Evolutionary conservation across 768 basidiomycete species (phyloP).

Genomic region (Calocybe indica): DNA sequence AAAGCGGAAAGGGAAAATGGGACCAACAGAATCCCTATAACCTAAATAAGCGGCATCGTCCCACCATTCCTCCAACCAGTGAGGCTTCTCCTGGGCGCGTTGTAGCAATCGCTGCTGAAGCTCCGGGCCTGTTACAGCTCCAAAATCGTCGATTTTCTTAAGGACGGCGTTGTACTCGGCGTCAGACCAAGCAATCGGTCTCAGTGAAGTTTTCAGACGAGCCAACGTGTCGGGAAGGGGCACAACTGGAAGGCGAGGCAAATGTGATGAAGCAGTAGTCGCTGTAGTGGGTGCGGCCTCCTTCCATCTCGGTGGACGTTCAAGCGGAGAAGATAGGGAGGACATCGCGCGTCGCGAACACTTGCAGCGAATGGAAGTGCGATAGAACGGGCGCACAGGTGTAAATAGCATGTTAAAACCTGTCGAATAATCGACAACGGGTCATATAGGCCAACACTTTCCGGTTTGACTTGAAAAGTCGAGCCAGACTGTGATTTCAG

Average conservation of each 20-base stretch:
- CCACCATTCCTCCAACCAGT: conserved; percentile 97
- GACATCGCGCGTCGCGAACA: too few relatives aligned
- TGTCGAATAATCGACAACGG: too few relatives aligned
- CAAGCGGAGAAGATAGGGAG: not conserved
- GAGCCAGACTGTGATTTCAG: not conserved
- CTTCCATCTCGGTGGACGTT: conserved; percentile 65
- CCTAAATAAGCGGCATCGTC: conserved; percentile 78
- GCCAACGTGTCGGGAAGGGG: conserved; percentile 57
- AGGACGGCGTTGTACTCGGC: conserved; percentile 50
- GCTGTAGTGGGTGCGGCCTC: conserved; percentile 53
- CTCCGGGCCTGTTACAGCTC: conserved; percentile 34
- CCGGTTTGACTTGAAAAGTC: not conserved
- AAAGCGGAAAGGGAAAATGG: not conserved
- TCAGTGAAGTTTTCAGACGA: conserved; percentile 63
- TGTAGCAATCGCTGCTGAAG: conserved; percentile 63
- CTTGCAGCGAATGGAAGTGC: too few relatives aligned
- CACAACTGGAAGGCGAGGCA: conserved; percentile 76
- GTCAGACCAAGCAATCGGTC: conserved; percentile 64
- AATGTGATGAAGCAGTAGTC: conserved; percentile 44
- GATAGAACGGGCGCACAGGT: too few relatives aligned
- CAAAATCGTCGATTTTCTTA: conserved; percentile 67
- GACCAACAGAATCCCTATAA: conserved; percentile 77
- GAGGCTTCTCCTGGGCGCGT: conserved; percentile 46
- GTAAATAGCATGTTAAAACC: too few relatives aligned
- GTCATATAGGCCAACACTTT: too few relatives aligned